Evolutionary conservation across 2,329 filamentous ascomycete species (phyloP), one percentile per base, ranked within the genome.

Genomic region (Onygenales sp.): DNA sequence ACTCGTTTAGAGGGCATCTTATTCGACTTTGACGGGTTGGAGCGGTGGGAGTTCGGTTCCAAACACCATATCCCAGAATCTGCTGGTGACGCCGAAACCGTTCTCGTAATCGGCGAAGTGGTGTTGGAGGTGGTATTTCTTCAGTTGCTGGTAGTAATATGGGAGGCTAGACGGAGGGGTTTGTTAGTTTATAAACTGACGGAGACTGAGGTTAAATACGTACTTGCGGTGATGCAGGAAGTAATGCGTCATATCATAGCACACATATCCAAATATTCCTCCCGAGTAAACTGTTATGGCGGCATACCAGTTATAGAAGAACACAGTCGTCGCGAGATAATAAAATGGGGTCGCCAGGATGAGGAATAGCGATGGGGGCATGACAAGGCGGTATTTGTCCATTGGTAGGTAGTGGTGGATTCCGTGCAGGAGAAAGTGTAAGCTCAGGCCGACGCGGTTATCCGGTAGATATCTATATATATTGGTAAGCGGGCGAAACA

Each of bases 401-500:
- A 98, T 97, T n/a, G 93, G 93, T 4, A 98, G 81, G 72, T 97
- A 98, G 72, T 98, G 93, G 67, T 98, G 93, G 58, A 98, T 89
- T 58, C 93, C 93, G 64, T 98, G 93, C 31, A 98, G 86, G 42
- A 96, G 74, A 74, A 98, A 98, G 69, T 98, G 93, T 17, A 86
- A 62, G 0, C 89, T 95, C 55, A 98, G 77, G 59, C 81, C 86
- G n/a, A 88, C 85, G 53, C 89, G 81, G 69, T 97, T 95, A 68
- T 98, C 89, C 0, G 93, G 93, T 9, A 98, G 85, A 66, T 84
- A 89, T 47, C 89, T 94, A 58, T 21, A 52, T 11, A 48, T 13
- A 14, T 53, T 4, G 46, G 35, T 66, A 59, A 67, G 65, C 52
- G 54, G 21, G 54, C 21, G n/a, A 32, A 9, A 35, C 3, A 31